Evolutionary conservation across 306 rosid genomes (phyloP).

Genomic region (Fragaria ananassa): DNA sequence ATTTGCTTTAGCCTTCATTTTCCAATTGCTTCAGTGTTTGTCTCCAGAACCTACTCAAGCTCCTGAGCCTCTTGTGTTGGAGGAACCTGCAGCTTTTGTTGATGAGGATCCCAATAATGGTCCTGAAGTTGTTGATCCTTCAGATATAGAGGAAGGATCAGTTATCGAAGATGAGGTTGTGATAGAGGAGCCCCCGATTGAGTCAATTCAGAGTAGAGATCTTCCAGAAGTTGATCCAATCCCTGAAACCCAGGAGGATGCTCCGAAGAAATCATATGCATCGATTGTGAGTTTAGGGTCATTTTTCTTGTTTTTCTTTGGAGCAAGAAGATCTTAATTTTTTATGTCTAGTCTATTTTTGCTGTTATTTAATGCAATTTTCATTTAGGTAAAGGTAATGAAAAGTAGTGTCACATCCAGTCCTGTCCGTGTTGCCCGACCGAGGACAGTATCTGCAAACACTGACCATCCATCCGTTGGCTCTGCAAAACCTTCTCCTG

Average conservation of each 20-base stretch:
- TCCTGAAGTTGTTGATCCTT: slow-evolving; percentile 69
- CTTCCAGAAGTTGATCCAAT: slow-evolving; percentile 42
- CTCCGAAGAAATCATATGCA: slow-evolving; percentile 77
- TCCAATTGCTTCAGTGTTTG: slow-evolving; percentile 26
- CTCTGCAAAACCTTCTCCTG: slow-evolving; percentile 48
- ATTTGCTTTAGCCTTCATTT: slow-evolving; percentile 14
- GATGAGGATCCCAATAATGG: slow-evolving; percentile 55
- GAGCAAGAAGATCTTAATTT: neutral
- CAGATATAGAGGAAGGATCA: slow-evolving; percentile 58
- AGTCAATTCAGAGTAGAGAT: slow-evolving; percentile 38
- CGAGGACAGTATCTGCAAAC: slow-evolving; percentile 50
- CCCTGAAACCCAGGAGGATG: slow-evolving; percentile 67
- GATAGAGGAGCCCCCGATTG: slow-evolving; percentile 44
- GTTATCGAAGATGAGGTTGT: slow-evolving; percentile 65
- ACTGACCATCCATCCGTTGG: slow-evolving; percentile 42
- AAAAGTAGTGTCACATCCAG: slow-evolving; percentile 41
- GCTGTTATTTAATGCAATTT: slow-evolving; percentile 21
- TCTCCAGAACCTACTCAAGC: slow-evolving; percentile 55
- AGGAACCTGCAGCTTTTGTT: slow-evolving; percentile 41
- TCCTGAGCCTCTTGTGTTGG: slow-evolving; percentile 54
- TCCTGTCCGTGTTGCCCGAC: slow-evolving; percentile 48
- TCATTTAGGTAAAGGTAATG: slow-evolving; percentile 59
- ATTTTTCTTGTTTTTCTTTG: slow-evolving; percentile 11
- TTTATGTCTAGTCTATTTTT: slow-evolving; percentile 11
- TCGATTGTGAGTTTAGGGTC: slow-evolving; percentile 65